phyloP scores from a whole-genome alignment of 129 eudicot genomes.

The Helichrysum umbraculigerum region DNA sequence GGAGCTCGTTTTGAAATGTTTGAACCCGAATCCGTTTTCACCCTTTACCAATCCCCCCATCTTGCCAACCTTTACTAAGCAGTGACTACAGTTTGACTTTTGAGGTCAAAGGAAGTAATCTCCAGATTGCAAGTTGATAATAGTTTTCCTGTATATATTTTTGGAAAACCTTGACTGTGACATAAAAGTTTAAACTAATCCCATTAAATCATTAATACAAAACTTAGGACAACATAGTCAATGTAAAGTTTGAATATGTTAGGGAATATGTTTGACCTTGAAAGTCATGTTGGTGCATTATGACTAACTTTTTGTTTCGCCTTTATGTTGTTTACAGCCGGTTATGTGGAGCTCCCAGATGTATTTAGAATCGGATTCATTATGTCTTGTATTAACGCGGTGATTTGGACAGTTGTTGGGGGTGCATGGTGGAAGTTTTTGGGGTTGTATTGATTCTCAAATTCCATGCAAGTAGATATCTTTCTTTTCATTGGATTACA shows the following conservation, averaged over 20 bases:
- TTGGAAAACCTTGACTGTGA: neutral
- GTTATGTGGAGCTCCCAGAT: slow-evolving; percentile 91
- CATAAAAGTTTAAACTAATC: neutral
- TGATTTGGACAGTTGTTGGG: slow-evolving; percentile 79
- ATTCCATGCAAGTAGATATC: slow-evolving; percentile 35
- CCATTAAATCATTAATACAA: neutral
- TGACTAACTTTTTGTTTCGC: slow-evolving; percentile 25
- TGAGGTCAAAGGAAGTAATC: slow-evolving; percentile 19
- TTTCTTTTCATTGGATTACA: slow-evolving; percentile 23
- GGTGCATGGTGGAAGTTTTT: slow-evolving; percentile 94
- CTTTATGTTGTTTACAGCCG: slow-evolving; percentile 50
- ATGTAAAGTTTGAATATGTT: neutral
- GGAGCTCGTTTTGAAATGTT: neutral
- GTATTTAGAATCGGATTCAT: slow-evolving; percentile 72
- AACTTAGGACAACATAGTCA: neutral
- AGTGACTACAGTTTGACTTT: slow-evolving; percentile 3
- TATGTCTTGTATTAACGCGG: slow-evolving; percentile 69
- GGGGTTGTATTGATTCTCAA: slow-evolving; percentile 63
- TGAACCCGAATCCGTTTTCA: neutral
- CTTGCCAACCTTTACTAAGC: neutral
- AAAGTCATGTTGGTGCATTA: slow-evolving; percentile 13
- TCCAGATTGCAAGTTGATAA: neutral
- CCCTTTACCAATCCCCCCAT: neutral
- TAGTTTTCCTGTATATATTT: neutral
- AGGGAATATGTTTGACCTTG: neutral